These are phyloP conservation scores for Penicillium decumbens DNA, from an alignment of 2,329 filamentous ascomycete species.

Conservation along the genomic window DNA sequence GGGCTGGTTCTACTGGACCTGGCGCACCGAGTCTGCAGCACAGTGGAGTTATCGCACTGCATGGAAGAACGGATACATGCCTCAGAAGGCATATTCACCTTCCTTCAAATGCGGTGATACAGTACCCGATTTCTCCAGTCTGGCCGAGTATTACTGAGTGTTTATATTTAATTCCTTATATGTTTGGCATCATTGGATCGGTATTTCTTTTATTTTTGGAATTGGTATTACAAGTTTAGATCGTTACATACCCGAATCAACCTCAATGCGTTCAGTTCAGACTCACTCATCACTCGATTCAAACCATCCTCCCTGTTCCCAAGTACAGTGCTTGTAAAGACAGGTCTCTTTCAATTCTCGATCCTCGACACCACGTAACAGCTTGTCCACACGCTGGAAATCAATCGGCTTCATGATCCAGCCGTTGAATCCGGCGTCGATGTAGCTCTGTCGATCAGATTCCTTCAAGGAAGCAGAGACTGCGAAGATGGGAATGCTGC, in stretches of 20 bases:
- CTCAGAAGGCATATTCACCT: conserved; percentile 65
- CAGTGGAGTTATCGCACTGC: conserved; percentile 69
- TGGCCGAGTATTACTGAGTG: conserved; percentile 43
- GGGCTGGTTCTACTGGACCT: conserved; percentile 99
- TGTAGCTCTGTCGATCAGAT: conserved; percentile 61
- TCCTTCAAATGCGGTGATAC: conserved; percentile 61
- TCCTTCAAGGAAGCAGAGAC: conserved; percentile 80
- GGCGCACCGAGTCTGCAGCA: conserved; percentile 78
- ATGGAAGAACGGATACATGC: conserved; percentile 76
- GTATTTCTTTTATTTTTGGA: conserved; percentile 3
- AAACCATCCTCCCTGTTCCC: conserved; percentile 89
- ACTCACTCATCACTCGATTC: conserved; percentile 17
- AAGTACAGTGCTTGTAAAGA: conserved; percentile 66
- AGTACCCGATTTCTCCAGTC: conserved; percentile 44
- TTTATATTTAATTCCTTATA: background rate
- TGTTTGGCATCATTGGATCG: conserved; percentile 5
- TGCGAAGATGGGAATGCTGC: conserved; percentile 72
- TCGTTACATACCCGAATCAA: conserved; percentile 1
- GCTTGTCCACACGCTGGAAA: conserved; percentile 65
- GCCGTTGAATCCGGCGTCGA: conserved; percentile 78
- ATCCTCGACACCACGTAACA: conserved; percentile 67
- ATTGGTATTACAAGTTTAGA: background rate
- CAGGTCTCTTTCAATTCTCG: conserved; percentile 55
- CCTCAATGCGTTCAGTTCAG: too few relatives aligned
- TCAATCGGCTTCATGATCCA: conserved; percentile 88